Conservation (phyloP, 2,329 filamentous ascomycete species). For the Verticillium longisporum region DNA sequence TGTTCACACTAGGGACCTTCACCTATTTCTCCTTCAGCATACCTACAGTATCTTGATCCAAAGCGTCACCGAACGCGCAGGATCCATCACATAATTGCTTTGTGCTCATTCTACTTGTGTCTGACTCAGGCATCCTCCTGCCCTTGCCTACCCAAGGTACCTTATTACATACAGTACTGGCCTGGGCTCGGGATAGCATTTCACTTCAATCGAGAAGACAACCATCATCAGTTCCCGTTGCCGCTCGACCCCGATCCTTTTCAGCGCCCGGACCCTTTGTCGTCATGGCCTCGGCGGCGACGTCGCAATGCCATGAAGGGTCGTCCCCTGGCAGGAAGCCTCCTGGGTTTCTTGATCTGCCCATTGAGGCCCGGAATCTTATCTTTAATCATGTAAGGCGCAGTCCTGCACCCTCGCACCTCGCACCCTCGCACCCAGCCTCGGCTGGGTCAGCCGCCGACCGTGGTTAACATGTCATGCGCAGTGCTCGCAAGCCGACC, state of each 20-base stretch:
- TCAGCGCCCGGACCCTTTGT: not conserved
- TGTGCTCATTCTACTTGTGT: too few species aligned
- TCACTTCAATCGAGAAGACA: not conserved
- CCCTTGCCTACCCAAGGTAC: too few species aligned
- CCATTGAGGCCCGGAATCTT: not conserved
- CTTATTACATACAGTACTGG: too few species aligned
- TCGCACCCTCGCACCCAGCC: not conserved
- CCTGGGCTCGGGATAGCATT: not conserved
- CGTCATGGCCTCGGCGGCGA: not conserved
- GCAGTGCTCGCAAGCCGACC: conserved; percentile 44
- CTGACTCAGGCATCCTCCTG: too few species aligned
- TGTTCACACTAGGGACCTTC: not conserved
- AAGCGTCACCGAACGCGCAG: too few species aligned
- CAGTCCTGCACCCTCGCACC: not conserved
- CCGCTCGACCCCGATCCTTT: not conserved
- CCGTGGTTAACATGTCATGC: not conserved
- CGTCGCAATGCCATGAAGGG: not conserved
- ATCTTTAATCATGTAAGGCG: conserved; percentile 1
- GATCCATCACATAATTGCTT: too few species aligned
- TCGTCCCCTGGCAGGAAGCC: not conserved
- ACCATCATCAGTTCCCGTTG: not conserved
- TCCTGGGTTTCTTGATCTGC: not conserved
- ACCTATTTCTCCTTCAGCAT: too few species aligned
- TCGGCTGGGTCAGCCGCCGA: not conserved
- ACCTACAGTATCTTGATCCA: too few species aligned